Base-by-base conservation (phyloP, 176 grass and related monocot species). In the Ensete ventricosum region DNA sequence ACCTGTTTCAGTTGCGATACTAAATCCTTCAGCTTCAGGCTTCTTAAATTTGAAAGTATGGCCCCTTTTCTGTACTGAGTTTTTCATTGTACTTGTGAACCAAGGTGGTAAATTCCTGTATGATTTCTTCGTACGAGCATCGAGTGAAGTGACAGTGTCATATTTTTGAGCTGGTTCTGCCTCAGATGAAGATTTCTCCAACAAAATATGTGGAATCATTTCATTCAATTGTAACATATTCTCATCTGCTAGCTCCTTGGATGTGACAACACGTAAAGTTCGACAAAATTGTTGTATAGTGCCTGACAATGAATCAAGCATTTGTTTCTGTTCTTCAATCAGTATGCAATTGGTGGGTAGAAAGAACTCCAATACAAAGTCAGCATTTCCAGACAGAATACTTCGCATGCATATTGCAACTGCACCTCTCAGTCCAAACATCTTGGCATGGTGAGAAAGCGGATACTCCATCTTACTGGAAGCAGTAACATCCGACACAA, bases 361-460 rank as follows among this genome's bases (percentile, higher is more conserved):
- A 72, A 94, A 99, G 51, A 99, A 99, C 73, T 99, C 95, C 69
- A 99, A 73, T 59, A 99, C 95, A 51, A 94, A 99, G 51, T 99
- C 88, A 2, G 76, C 86, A 14, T 49, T 84, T 72, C 90, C 86
- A 12, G 86, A 94, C 72, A 66, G 75, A 11, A 82, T 94, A 75
- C 95, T 87, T 55, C 88, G 80, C 62, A 99, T 55, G 66, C 95
- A 69, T 73, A 99, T 99, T 0, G 95, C 86, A 58, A 99, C 95
- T 10, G 87, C 95, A 34, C 95, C 88, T 82, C 84, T 99, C 62
- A 99, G 75, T 75, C 82, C 83, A 73, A 94, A 94, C 59, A 99
- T 91, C 77, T 86, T 99, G 1, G 95, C 90, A 81, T 99, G 84
- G 78, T 99, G 95, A 81, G 86, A 85, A 62, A 99, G 81, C 12